Conservation (phyloP, 441 rosid genomes). For the Jatropha multifida region DNA sequence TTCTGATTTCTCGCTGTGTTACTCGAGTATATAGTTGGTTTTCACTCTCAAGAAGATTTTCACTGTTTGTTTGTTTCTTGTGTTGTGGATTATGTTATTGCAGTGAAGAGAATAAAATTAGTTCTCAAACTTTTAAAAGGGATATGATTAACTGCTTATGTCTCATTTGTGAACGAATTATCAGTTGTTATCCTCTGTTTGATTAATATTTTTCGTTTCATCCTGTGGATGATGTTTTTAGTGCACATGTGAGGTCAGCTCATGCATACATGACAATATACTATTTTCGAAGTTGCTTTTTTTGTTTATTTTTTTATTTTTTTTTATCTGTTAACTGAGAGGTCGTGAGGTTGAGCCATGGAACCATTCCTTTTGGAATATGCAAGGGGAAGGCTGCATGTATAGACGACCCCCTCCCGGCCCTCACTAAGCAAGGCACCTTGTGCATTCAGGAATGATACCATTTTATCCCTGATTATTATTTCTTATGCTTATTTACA, state of each 20-base stretch:
- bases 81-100: background rate
- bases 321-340: no score
- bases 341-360: no score
- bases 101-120: background rate
- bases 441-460: no score
- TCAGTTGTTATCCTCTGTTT: background rate
- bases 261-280: no score
- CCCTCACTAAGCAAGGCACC: no score
- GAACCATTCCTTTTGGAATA: no score
- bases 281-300: no score
- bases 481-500: no score
- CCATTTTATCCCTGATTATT: no score
- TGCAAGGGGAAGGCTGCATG: no score
- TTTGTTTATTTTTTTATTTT: no score
- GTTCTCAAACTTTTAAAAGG: background rate
- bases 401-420: no score
- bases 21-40: background rate
- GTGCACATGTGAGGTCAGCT: background rate
- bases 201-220: background rate
- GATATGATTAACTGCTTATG: background rate
- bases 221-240: background rate
- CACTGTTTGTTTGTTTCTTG: background rate
- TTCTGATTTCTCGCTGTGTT: background rate
- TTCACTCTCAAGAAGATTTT: background rate
- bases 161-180: background rate